phyloP scores from a whole-genome alignment of 345 rosid species.

The Brassica cretica region DNA sequence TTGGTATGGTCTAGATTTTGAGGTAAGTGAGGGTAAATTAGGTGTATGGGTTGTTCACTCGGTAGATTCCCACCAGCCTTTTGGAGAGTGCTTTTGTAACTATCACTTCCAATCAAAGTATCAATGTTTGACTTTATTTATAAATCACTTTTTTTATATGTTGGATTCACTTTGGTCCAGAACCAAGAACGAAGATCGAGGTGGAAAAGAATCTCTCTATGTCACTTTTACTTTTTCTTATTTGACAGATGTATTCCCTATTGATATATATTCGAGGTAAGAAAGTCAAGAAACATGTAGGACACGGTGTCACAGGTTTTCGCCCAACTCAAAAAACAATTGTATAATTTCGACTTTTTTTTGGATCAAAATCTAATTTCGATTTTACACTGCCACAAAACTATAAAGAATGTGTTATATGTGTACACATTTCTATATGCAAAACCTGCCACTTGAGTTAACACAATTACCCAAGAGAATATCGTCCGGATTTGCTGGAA shows the following conservation, averaged over 20 bases:
- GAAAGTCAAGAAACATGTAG: constrained; percentile 1
- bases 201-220: constrained; percentile 22
- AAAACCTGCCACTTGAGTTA: background rate
- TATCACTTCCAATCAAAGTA: constrained; percentile 23
- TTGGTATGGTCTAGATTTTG: background rate
- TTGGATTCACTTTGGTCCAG: constrained; percentile 15
- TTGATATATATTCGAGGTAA: constrained; percentile 22
- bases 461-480: constrained; percentile 11
- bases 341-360: background rate
- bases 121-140: constrained; percentile 25
- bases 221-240: constrained; percentile 36
- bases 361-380: too few relatives aligned
- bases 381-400: background rate
- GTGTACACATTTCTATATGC: background rate
- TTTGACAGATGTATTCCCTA: constrained; percentile 12
- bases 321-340: background rate
- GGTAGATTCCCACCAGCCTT: constrained; percentile 17
- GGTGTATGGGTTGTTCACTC: constrained; percentile 3
- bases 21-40: background rate
- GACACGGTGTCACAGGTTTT: constrained; percentile 1
- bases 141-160: background rate
- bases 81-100: background rate
- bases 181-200: background rate
- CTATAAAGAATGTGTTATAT: background rate
- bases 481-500: constrained; percentile 4